A percentile compares a stretch with the other conserved stretches of the same genome.
These are phyloP conservation scores for Macaranga tanarius DNA, from an alignment of 441 rosid species.

Conservation along the genomic window DNA sequence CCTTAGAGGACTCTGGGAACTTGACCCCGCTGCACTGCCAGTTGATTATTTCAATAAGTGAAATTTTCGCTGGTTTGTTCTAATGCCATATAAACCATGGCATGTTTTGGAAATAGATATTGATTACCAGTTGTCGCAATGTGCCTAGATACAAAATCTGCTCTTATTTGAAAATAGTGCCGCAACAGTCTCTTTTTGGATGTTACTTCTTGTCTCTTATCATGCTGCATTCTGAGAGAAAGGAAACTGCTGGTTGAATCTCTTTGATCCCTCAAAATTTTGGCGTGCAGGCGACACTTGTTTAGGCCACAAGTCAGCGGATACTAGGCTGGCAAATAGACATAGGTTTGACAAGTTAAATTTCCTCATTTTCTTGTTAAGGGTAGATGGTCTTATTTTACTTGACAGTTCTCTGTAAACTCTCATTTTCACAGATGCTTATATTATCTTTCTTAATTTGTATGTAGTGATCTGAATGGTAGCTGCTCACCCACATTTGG, in stretches of 20 bases:
- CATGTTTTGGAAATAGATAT: not conserved
- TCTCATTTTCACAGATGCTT: too few species aligned
- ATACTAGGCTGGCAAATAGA: too few species aligned
- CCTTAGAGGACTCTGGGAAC: conserved; percentile 66
- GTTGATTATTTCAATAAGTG: conserved; percentile 20
- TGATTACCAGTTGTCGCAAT: not conserved
- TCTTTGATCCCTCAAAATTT: not conserved
- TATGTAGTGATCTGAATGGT: too few species aligned
- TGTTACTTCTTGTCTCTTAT: not conserved
- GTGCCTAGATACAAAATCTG: not conserved
- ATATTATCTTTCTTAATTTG: too few species aligned
- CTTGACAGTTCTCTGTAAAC: too few species aligned
- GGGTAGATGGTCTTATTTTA: too few species aligned
- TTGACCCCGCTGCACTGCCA: conserved; percentile 60
- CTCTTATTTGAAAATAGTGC: not conserved
- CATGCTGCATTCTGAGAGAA: not conserved
- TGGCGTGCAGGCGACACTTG: not conserved
- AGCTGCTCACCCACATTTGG: too few species aligned
- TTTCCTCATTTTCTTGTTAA: too few species aligned
- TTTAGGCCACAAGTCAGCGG: not conserved
- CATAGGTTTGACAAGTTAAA: too few species aligned
- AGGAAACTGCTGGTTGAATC: not conserved
- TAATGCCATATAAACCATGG: not conserved
- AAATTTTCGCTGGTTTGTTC: not conserved
- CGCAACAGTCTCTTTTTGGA: not conserved